Percentiles rank a stretch among this genome's conserved stretches.
phyloP scores from a whole-genome alignment of 441 rosid genomes.

The Adansonia rubrostipa region DNA sequence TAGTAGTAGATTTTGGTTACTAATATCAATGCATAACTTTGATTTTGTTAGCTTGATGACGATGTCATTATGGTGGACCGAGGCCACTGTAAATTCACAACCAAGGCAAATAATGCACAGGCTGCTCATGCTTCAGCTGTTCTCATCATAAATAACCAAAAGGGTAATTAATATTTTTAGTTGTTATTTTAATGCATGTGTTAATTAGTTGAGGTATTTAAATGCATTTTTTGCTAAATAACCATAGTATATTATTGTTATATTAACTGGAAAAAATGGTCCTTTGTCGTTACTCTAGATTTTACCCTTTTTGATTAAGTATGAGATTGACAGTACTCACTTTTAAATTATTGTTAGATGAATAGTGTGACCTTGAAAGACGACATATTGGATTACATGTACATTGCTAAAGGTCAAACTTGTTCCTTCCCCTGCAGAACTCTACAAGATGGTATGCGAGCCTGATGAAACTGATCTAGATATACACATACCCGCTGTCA shows the following conservation, averaged over 20 bases:
- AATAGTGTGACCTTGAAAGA: slow-evolving; percentile 18
- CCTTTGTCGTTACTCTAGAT: background rate
- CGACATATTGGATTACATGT: slow-evolving; percentile 5
- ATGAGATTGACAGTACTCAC: background rate
- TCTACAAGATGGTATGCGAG: slow-evolving; percentile 99
- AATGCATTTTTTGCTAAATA: background rate
- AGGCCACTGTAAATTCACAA: slow-evolving; percentile 86
- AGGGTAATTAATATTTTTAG: slow-evolving; percentile 50
- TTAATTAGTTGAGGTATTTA: background rate
- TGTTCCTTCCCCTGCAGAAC: slow-evolving; percentile 50
- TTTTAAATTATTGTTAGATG: background rate
- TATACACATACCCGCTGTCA: slow-evolving; percentile 83
- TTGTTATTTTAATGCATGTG: background rate
- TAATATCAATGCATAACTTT: slow-evolving; percentile 24
- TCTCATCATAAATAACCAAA: slow-evolving; percentile 84
- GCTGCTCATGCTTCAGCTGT: slow-evolving; percentile 93
- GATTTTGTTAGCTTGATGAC: slow-evolving; percentile 62
- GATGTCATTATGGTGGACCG: slow-evolving; percentile 91
- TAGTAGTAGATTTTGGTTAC: slow-evolving; percentile 21
- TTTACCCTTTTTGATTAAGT: slow-evolving; percentile 10
- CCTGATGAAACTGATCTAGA: slow-evolving; percentile 94
- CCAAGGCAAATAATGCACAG: slow-evolving; percentile 86
- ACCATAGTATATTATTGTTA: background rate
- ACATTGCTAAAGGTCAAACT: slow-evolving; percentile 7
- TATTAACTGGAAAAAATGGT: background rate